Conservation (phyloP, 768 basidiomycete species). For the Tricholomella constricta region DNA sequence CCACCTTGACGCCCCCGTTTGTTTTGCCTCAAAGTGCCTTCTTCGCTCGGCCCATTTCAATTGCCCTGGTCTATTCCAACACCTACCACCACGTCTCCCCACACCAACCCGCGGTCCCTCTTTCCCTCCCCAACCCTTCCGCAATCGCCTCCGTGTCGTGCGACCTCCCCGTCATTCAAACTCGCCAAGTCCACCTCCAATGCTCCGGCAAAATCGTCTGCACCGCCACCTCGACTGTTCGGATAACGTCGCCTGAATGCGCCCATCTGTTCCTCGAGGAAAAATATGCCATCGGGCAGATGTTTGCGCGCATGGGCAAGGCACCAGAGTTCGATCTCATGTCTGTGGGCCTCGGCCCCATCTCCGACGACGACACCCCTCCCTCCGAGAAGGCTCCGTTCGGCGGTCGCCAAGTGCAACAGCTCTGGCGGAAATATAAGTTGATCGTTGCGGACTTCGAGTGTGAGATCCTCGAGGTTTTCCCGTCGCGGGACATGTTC, state of each 20-base stretch:
- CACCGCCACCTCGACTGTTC: constrained; percentile 66
- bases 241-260: constrained; percentile 54
- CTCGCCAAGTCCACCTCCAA: constrained; percentile 64
- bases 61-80: constrained; percentile 58
- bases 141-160: constrained; percentile 44
- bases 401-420: constrained; percentile 15
- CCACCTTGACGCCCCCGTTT: background rate
- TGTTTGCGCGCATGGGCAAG: constrained; percentile 56
- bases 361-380: constrained; percentile 11
- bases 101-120: constrained; percentile 24
- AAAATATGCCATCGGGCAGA: constrained; percentile 49
- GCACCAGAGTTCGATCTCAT: constrained; percentile 61
- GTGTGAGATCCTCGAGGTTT: constrained; percentile 71
- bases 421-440: constrained; percentile 59
- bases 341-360: constrained; percentile 47
- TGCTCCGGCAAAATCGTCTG: constrained; percentile 58
- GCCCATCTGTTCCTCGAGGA: constrained; percentile 62
- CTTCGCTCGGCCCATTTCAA: constrained; percentile 61
- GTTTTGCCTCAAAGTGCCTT: constrained; percentile 48
- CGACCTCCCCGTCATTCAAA: constrained; percentile 57
- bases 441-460: constrained; percentile 60
- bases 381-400: constrained; percentile 18
- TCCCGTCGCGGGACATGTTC: constrained; percentile 71
- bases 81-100: constrained; percentile 34
- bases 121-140: constrained; percentile 35